These are phyloP conservation scores for Phaffia tasmanica DNA, from an alignment of 768 basidiomycete genomes.

Conservation along the genomic window DNA sequence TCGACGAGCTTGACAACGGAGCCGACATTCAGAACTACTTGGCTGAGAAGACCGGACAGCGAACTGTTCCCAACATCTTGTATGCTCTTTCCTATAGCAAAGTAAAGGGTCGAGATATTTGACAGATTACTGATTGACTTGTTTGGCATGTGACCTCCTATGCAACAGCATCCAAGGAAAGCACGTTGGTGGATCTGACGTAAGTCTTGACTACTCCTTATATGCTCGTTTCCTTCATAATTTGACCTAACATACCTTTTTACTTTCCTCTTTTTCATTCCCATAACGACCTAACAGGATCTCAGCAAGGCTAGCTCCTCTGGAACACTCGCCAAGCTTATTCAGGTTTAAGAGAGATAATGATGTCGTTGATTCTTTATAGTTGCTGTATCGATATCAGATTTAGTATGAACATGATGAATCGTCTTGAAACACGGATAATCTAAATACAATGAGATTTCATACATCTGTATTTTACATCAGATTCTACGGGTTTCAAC, in stretches of 20 bases:
- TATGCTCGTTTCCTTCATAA: no score
- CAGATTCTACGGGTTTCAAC: no score
- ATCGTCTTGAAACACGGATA: no score
- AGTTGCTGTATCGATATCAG: no score
- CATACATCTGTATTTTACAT: no score
- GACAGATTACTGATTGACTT: slow-evolving; percentile 34
- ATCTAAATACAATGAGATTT: no score
- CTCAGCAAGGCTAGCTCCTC: slow-evolving; percentile 22
- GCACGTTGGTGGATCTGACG: slow-evolving; percentile 31
- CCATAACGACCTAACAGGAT: slow-evolving; percentile 1
- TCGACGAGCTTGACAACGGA: slow-evolving; percentile 44
- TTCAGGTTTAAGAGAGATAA: slow-evolving; percentile 8
- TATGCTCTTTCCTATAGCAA: slow-evolving; percentile 41
- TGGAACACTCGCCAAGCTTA: slow-evolving; percentile 27
- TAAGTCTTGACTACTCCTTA: background rate
- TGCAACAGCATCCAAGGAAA: background rate
- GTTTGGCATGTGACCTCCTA: background rate
- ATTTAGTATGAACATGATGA: no score
- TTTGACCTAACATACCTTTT: background rate
- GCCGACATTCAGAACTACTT: slow-evolving; percentile 58
- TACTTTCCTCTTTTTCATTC: no score
- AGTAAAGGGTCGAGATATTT: background rate
- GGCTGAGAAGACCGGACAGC: slow-evolving; percentile 51
- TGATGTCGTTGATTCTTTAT: background rate
- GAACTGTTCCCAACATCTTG: slow-evolving; percentile 65